These are phyloP conservation scores for Barnettozyma sucrosica DNA, from an alignment of 805 yeast genomes.

Conservation along the genomic window DNA sequence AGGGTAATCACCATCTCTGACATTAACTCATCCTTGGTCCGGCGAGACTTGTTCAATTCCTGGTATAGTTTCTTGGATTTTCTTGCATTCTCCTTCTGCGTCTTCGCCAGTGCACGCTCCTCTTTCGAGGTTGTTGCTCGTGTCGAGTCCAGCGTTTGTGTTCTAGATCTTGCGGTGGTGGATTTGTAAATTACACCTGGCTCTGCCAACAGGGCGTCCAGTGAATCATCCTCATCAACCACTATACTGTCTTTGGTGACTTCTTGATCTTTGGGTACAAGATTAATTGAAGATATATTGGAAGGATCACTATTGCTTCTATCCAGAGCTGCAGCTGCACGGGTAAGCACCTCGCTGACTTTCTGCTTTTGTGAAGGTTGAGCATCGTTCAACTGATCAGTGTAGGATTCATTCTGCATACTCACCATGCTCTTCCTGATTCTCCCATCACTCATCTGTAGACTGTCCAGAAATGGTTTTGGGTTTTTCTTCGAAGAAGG, in stretches of 20 bases:
- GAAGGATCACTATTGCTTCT: constrained; percentile 3
- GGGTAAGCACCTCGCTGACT: background rate
- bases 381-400: background rate
- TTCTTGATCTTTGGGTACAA: background rate
- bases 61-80: constrained; percentile 18
- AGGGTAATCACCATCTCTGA: constrained; percentile 43
- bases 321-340: background rate
- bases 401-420: background rate
- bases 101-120: constrained; percentile 7
- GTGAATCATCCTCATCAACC: background rate
- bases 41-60: constrained; percentile 32
- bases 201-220: background rate
- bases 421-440: background rate
- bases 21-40: constrained; percentile 46
- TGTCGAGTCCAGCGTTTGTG: constrained; percentile 4
- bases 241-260: background rate
- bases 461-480: background rate
- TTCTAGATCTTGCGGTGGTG: background rate
- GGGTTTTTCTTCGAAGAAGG: background rate
- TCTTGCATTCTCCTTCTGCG: constrained; percentile 9
- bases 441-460: background rate
- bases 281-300: background rate
- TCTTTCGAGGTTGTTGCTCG: constrained; percentile 7
- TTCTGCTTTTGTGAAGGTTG: background rate
- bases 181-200: background rate